Conservation (phyloP, 768 basidiomycete genomes). For the Panaeolus cyanescens region DNA sequence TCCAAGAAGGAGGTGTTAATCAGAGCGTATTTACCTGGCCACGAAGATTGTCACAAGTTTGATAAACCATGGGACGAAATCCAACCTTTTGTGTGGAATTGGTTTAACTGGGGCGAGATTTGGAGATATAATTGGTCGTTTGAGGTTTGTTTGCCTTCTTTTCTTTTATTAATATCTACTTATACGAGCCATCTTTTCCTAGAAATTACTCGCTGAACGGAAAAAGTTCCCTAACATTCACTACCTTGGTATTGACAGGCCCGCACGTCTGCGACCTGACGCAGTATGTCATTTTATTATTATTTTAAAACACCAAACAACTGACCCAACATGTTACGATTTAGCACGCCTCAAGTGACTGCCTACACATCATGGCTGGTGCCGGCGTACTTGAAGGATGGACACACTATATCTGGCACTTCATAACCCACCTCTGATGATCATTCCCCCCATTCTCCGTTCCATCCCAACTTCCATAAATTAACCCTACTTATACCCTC, state of each 20-base stretch:
- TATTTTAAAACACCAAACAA: neutral
- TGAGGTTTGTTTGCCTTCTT: constrained; percentile 41
- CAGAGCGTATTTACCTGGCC: constrained; percentile 63
- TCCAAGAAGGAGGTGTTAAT: constrained; percentile 45
- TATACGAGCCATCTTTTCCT: constrained; percentile 8
- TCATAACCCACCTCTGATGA: constrained; percentile 23
- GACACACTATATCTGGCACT: constrained; percentile 53
- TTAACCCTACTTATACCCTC: too few relatives aligned
- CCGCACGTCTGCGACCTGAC: constrained; percentile 64
- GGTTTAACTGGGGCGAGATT: constrained; percentile 72
- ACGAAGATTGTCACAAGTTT: constrained; percentile 61
- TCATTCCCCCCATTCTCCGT: neutral
- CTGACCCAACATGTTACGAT: neutral
- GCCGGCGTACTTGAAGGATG: constrained; percentile 52
- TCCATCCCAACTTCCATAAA: neutral
- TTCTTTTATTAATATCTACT: neutral
- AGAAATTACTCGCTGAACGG: constrained; percentile 42
- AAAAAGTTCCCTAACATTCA: constrained; percentile 53
- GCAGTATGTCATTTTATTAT: constrained; percentile 43
- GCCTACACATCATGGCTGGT: constrained; percentile 50
- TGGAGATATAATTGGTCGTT: constrained; percentile 58
- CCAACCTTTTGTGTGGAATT: constrained; percentile 43
- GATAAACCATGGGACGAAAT: constrained; percentile 48
- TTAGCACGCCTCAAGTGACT: constrained; percentile 45
- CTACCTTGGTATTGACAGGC: constrained; percentile 62